These are phyloP conservation scores for Puccinia coronata DNA, from an alignment of 1,284 basidiomycete genomes.

Conservation along the genomic window DNA sequence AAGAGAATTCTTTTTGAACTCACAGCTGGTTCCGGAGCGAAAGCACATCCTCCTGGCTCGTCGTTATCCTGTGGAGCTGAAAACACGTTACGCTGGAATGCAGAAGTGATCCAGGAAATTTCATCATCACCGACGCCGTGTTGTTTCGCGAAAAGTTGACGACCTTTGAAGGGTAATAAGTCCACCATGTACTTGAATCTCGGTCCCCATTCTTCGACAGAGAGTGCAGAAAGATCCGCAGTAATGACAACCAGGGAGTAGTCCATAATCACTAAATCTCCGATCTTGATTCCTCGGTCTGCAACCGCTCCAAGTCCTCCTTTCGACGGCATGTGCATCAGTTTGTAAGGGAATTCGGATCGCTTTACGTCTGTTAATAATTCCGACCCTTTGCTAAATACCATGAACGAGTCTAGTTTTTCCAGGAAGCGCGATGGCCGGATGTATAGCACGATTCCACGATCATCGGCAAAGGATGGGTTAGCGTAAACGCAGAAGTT, in stretches of 20 bases:
- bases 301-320: conserved; percentile 38
- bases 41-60: conserved; percentile 16
- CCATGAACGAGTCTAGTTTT: conserved; percentile 15
- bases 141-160: conserved; percentile 39
- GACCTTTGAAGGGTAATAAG: conserved; percentile 33
- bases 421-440: conserved; percentile 5
- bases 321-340: conserved; percentile 30
- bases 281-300: conserved; percentile 3
- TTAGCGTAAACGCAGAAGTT: conserved; percentile 35
- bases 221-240: not conserved
- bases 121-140: conserved; percentile 32
- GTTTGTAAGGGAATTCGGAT: conserved; percentile 16
- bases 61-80: conserved; percentile 21
- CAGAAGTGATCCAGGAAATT: conserved; percentile 18
- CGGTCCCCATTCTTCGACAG: not conserved
- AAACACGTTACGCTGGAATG: conserved; percentile 41
- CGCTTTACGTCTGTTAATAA: conserved; percentile 12
- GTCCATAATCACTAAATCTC: conserved; percentile 23
- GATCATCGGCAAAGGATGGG: conserved; percentile 17
- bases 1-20: too few species aligned
- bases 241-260: conserved; percentile 17
- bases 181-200: conserved; percentile 42
- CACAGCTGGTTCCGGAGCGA: conserved; percentile 45
- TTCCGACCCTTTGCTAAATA: conserved; percentile 8
- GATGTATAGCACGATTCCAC: conserved; percentile 42